Evolutionary conservation across 768 basidiomycete species (phyloP).

Genomic region (Lanmaoa pseudosensibilis): DNA sequence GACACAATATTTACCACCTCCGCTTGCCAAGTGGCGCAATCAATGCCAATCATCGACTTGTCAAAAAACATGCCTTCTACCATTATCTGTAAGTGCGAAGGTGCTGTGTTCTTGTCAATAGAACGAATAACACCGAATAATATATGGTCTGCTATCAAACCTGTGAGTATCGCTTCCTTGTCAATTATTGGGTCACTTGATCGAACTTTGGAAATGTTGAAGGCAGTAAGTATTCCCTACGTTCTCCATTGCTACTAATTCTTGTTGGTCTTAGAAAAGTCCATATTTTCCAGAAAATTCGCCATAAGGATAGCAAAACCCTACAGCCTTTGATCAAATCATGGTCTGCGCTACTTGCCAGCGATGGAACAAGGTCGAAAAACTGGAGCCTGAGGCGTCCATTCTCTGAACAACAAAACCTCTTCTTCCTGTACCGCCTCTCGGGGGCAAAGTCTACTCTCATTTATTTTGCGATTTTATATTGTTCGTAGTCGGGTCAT

Average conservation of each 20-base stretch:
- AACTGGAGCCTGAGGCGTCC: slow-evolving; percentile 4
- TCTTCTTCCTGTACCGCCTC: not conserved
- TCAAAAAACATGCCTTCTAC: not conserved
- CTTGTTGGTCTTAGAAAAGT: too few species aligned
- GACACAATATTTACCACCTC: not conserved
- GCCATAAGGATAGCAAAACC: not conserved
- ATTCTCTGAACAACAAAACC: slow-evolving; percentile 1
- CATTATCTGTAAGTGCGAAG: not conserved
- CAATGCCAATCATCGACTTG: too few species aligned
- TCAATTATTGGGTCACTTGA: too few species aligned
- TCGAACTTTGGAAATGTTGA: too few species aligned
- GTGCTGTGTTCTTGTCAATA: not conserved
- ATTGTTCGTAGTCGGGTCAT: not conserved
- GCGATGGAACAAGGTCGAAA: slow-evolving; percentile 8
- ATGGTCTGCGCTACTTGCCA: not conserved
- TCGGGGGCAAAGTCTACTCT: too few species aligned
- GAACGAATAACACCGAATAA: too few species aligned
- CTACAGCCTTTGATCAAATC: not conserved
- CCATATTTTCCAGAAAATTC: too few species aligned
- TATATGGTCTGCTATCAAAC: too few species aligned
- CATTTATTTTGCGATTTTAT: not conserved
- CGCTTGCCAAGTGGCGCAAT: too few species aligned
- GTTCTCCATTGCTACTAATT: too few species aligned
- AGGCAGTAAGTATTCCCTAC: too few species aligned
- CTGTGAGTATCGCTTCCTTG: too few species aligned